Evolutionary conservation across 2,329 filamentous ascomycete species (phyloP), one percentile per base, ranked within the genome.

Genomic region (Lachnellula occidentalis): DNA sequence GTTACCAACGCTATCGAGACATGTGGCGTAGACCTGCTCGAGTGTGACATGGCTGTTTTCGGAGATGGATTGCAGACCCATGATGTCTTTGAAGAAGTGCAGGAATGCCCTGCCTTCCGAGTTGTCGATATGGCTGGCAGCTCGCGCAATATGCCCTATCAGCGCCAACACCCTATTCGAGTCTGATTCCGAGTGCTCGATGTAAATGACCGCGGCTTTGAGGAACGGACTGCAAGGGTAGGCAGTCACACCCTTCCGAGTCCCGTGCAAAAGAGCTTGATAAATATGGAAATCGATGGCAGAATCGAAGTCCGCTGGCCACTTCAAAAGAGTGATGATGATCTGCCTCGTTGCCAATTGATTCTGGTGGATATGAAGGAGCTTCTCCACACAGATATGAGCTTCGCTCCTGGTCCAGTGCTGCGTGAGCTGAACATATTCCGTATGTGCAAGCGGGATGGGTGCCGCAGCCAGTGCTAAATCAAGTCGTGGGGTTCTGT

Each of bases 301-400:
- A 0, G 71, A 48, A 43, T 83, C 80, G 68, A 83, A 76, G 6
- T 72, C 62, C 53, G 79, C 77, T 19, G 78, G 71, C n/a, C 61
- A 66, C 19, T 73, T 69, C 42, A 88, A 70, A 36, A 90, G 73
- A 3, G 76, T 73, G 37, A 70, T 70, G 48, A 91, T 67, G 50
- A 91, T 86, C 12, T 70, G 72, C 48, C 78, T 74, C 1, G 79
- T 82, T 2, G 74, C 73, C 1, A 66, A 58, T 0, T 70, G 68
- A 51, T 82, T 83, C 64, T 85, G 80, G 58, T 85, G 78, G 48
- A 87, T 75, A 19, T 74, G 73, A 27, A 91, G 74, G 24, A 91
- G 74, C 66, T 87, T 89, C 64, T 84, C 82, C 22, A 86, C 67
- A 50, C 87, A 82, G n/a, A 83, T 71, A 58, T 79, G 82, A 4